Base-by-base conservation (phyloP, 768 basidiomycete species). In the Trametes coccinea region DNA sequence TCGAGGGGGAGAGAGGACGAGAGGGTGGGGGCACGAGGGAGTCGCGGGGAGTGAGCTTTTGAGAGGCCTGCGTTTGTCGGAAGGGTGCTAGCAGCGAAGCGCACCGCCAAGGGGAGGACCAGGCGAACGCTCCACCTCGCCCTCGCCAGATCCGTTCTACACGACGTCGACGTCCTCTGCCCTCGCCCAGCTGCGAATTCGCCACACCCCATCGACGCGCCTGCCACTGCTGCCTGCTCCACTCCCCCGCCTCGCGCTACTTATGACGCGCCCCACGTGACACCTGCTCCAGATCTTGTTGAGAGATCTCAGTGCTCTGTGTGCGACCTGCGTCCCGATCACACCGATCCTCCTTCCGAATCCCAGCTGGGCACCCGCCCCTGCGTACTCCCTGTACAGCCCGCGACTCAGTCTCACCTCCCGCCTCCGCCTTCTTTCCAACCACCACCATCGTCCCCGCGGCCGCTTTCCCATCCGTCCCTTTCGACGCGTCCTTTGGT, bases 391-490 rank as follows among this genome's bases (percentile, higher is more conserved):
- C 52, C 41, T 17, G 44, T 14, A 10, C 17, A 7, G 16, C 22
- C 22, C 22, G 22, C 22, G 22, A 22, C 22, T 22, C 54, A 41
- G 33, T 17, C 51, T 33, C 49, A 22, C 29, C 49, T 13, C 9
- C 29, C 29, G 14, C 22, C 43, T 29, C 43, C 41, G 22, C 54
- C 48, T 43, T 43, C 53, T 44, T 37, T 5, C 5, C 34, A 5
- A 37, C 51, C 16, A 61, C 59, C 59, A 66, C 62, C 62, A 63
- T 53, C 65, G 47, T 31, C 54, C 57, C 40, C 55, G 41, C 61
- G 34, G 61, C 59, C 62, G 47, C 65, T 46, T 46, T 58, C 62
- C 61, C 60, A 60, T 59, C 33, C 29, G 6, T 33, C 48, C n/a
- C 50, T 1, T 22, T 41, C 47, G 16, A 31, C 50, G 22, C 31